Evolutionary conservation across 1,139 yeast species (phyloP).

Genomic region (Saccharomycopsis crataegensis): DNA sequence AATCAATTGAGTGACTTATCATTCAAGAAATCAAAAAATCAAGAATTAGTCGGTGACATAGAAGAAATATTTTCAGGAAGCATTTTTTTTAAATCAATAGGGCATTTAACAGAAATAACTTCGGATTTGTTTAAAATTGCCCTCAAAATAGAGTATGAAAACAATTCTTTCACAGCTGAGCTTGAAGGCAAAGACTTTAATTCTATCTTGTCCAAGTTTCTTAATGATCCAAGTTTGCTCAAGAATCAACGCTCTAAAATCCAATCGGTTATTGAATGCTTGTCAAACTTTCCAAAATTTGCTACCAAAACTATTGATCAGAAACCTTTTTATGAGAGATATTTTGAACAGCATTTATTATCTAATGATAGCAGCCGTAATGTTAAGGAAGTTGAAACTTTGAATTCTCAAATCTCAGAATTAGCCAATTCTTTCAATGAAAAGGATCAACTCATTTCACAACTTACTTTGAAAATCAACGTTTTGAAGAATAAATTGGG

Average conservation of each 20-base stretch:
- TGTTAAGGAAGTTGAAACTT: not conserved
- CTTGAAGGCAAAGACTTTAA: constrained; percentile 5
- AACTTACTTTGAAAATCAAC: constrained; percentile 9
- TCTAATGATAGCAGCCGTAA: not conserved
- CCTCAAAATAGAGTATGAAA: constrained; percentile 5
- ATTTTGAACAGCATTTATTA: too few species aligned
- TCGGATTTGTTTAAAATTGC: not conserved
- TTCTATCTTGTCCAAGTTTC: not conserved
- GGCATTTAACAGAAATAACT: not conserved
- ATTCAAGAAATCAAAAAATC: not conserved
- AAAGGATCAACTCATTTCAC: constrained; percentile 8
- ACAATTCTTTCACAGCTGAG: constrained; percentile 6
- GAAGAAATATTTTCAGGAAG: not conserved
- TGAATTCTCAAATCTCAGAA: constrained; percentile 2
- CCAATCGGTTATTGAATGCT: too few species aligned
- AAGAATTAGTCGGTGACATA: not conserved
- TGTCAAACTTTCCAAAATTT: too few species aligned
- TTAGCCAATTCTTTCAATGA: not conserved
- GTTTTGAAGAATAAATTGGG: constrained; percentile 12
- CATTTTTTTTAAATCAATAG: not conserved
- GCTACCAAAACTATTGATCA: too few species aligned
- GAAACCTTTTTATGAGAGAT: too few species aligned
- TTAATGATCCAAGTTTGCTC: not conserved
- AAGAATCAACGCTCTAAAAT: not conserved
- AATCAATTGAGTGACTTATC: not conserved